Evolutionary conservation across 371 early-diverging fungal genomes (phyloP), one percentile per base, ranked within the genome.

Genomic region (Smittium culicis): DNA sequence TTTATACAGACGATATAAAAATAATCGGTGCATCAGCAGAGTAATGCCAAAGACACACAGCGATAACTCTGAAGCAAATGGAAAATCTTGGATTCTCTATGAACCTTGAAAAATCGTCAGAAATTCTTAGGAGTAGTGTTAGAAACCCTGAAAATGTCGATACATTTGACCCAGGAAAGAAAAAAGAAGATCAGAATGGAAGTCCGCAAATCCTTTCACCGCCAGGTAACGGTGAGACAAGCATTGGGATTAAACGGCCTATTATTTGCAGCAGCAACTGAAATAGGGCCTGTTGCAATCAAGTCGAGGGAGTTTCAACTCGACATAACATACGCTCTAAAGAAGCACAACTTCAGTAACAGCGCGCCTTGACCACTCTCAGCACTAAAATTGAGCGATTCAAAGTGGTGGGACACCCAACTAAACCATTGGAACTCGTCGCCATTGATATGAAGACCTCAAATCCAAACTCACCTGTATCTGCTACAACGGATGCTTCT

Each of bases 1-100:
- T 74, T 30, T 77, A 78, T 34, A 70, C 76, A 1, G 75, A 78
- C 73, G 75, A 78, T 29, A 70, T 76, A 25, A 45, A 45, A 14
- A 58, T 76, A 32, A 30, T 76, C 55, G 68, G 70, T 56, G 34
- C 33, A 28, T 74, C 70, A 24, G 64, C 34, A 30, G 5, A 24
- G 27, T 17, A 28, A 16, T 54, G 34, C 64, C 25, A 34, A 16
- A 68, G 66, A 54, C 72, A 72, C 54, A 73, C 71, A 0, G 61
- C 54, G 59, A 65, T 67, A 27, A 31, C 20, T 8, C 20, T 20
- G 20, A 45, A 45, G 20, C 45, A 45, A 8, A 14, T 45, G 20
- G 20, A 45, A 45, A 45, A 45, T 45, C 45, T 45, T 45, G 45
- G 45, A 20, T 45, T 76, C 35, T 58, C 74, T 57, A 72, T 76